Percentiles rank a stretch among this genome's conserved stretches.
phyloP scores from a whole-genome alignment of 2,329 filamentous ascomycete genomes.

The Colletotrichum cuscutae region DNA sequence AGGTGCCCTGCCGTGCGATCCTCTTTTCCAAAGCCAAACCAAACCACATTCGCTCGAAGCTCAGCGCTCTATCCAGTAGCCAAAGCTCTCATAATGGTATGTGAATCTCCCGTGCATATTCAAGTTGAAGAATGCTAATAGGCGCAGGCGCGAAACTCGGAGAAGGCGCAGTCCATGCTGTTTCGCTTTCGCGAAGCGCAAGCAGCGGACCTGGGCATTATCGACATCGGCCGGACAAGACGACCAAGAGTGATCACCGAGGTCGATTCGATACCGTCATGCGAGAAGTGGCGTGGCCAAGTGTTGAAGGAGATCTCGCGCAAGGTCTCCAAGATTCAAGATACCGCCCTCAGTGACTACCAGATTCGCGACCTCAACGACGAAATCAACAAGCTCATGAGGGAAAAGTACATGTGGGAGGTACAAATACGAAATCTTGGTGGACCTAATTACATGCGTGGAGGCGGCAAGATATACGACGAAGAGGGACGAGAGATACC shows the following conservation, averaged over 20 bases:
- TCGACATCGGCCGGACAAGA: slow-evolving; percentile 89
- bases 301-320: slow-evolving; percentile 97
- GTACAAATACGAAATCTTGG: slow-evolving; percentile 93
- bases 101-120: too few species aligned
- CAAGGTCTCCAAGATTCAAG: slow-evolving; percentile 97
- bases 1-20: slow-evolving; percentile 2
- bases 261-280: slow-evolving; percentile 83
- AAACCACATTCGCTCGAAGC: background rate
- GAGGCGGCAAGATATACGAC: slow-evolving; percentile 76
- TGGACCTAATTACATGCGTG: slow-evolving; percentile 96
- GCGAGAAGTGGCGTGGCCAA: slow-evolving; percentile 98
- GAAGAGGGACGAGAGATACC: slow-evolving; percentile 78
- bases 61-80: slow-evolving; percentile 9
- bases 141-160: slow-evolving; percentile 89
- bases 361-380: slow-evolving; percentile 98
- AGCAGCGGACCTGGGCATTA: slow-evolving; percentile 94
- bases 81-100: slow-evolving; percentile 23
- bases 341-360: slow-evolving; percentile 89
- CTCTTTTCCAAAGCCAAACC: slow-evolving; percentile 1
- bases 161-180: slow-evolving; percentile 99
- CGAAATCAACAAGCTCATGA: slow-evolving; percentile 99
- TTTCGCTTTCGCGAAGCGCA: slow-evolving; percentile 99
- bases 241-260: slow-evolving; percentile 92
- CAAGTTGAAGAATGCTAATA: background rate
- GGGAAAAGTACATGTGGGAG: slow-evolving; percentile 99